A percentile compares a stretch with the other conserved stretches of the same genome.
Evolutionary conservation across 345 rosid species (phyloP).

Genomic region (Garcia nutans): DNA sequence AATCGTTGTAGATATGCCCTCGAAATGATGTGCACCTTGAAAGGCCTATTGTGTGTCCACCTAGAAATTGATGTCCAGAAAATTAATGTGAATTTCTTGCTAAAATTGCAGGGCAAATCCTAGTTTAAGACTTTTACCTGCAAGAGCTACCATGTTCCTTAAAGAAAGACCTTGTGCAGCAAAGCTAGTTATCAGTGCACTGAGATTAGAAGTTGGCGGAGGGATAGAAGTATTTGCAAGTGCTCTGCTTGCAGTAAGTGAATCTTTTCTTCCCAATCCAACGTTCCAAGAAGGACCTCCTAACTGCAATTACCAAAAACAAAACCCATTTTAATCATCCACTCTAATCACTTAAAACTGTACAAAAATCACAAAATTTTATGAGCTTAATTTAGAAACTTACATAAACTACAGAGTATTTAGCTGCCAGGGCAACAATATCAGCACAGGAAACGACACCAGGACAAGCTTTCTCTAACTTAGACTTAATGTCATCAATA

Average conservation of each 20-base stretch:
- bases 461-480: slow-evolving; percentile 27
- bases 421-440: slow-evolving; percentile 27
- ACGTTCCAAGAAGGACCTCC: slow-evolving; percentile 53
- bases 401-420: slow-evolving; percentile 18
- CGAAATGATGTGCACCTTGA: slow-evolving; percentile 39
- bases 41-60: slow-evolving; percentile 38
- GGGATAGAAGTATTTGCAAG: slow-evolving; percentile 38
- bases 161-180: slow-evolving; percentile 41
- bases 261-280: slow-evolving; percentile 47
- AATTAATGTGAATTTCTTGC: background rate
- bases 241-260: slow-evolving; percentile 37
- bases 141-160: slow-evolving; percentile 42
- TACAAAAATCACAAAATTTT: background rate
- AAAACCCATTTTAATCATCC: background rate
- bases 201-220: slow-evolving; percentile 35
- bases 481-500: slow-evolving; percentile 22
- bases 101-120: background rate
- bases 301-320: slow-evolving; percentile 21
- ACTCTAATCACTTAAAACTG: background rate
- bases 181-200: slow-evolving; percentile 39
- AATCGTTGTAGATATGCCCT: slow-evolving; percentile 34
- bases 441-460: slow-evolving; percentile 29
- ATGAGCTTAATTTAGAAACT: background rate
- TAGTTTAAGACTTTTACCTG: slow-evolving; percentile 25
- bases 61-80: slow-evolving; percentile 3